Evolutionary conservation across 2,329 filamentous ascomycete species (phyloP).

Genomic region (Sporothrix inflata): DNA sequence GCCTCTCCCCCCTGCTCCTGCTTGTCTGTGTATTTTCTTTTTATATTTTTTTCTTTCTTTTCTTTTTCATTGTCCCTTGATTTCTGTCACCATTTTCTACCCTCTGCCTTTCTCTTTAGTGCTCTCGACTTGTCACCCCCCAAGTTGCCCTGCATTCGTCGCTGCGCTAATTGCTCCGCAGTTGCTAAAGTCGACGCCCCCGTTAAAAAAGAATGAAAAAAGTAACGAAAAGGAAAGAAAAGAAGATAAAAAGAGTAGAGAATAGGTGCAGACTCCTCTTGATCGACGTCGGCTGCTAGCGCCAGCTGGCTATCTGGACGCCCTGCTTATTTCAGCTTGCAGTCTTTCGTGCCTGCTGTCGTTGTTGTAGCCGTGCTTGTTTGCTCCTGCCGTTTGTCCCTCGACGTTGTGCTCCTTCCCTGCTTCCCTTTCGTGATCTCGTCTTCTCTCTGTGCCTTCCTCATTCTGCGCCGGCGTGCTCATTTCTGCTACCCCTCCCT

Average conservation of each 20-base stretch:
- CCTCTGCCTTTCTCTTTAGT: conserved; percentile 1
- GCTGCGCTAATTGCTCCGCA: conserved; percentile 16
- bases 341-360: background rate
- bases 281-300: conserved; percentile 6
- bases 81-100: conserved; percentile 5
- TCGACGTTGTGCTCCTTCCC: conserved; percentile 2
- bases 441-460: conserved; percentile 4
- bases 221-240: background rate
- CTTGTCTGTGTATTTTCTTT: background rate
- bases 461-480: background rate
- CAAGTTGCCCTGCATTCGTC: conserved; percentile 18
- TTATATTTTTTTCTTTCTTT: background rate
- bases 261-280: background rate
- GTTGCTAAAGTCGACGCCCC: background rate
- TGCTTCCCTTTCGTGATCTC: conserved; percentile 17
- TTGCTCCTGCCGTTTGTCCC: background rate
- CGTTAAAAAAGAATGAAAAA: background rate
- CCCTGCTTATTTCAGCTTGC: background rate
- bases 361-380: conserved; percentile 6
- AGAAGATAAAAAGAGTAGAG: background rate
- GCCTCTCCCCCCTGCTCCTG: background rate
- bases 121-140: conserved; percentile 17
- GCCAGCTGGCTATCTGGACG: background rate
- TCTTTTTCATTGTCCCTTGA: conserved; percentile 2
- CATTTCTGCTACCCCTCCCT: conserved; percentile 11